Conservation (phyloP, 2,329 filamentous ascomycete species). For the Ophiostoma sp. region DNA sequence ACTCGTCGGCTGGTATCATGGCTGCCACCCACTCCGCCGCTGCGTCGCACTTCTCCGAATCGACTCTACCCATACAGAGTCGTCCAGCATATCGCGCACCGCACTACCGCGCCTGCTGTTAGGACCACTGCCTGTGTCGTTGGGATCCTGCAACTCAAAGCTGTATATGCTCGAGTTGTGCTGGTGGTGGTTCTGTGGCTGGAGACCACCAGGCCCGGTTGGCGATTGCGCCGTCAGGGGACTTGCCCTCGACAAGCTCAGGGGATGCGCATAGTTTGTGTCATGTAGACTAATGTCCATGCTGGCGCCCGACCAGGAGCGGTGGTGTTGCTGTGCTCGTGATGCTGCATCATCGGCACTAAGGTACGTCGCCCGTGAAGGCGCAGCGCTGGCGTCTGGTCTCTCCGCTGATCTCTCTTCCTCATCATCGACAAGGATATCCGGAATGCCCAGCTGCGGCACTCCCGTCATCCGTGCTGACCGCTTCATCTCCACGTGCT, state of each 20-base stretch:
- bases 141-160: conserved; percentile 51
- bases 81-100: conserved; percentile 77
- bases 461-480: conserved; percentile 70
- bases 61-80: conserved; percentile 89
- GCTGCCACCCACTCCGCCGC: conserved; percentile 31
- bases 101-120: conserved; percentile 60
- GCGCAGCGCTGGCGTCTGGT: conserved; percentile 32
- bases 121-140: conserved; percentile 31
- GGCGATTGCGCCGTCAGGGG: conserved; percentile 30
- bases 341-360: conserved; percentile 33
- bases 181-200: conserved; percentile 34
- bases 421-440: conserved; percentile 84
- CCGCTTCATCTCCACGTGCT: conserved; percentile 65
- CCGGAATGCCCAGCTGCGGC: conserved; percentile 76
- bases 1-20: neutral
- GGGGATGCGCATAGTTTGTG: conserved; percentile 45
- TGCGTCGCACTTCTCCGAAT: conserved; percentile 81
- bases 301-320: conserved; percentile 41
- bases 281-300: conserved; percentile 43
- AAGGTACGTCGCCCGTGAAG: conserved; percentile 32
- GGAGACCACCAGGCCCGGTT: conserved; percentile 26
- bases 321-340: conserved; percentile 32
- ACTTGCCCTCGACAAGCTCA: conserved; percentile 46
- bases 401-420: conserved; percentile 40
- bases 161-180: conserved; percentile 52